These are phyloP conservation scores for Suillus cothurnatus DNA, from an alignment of 768 basidiomycete genomes.

Conservation along the genomic window DNA sequence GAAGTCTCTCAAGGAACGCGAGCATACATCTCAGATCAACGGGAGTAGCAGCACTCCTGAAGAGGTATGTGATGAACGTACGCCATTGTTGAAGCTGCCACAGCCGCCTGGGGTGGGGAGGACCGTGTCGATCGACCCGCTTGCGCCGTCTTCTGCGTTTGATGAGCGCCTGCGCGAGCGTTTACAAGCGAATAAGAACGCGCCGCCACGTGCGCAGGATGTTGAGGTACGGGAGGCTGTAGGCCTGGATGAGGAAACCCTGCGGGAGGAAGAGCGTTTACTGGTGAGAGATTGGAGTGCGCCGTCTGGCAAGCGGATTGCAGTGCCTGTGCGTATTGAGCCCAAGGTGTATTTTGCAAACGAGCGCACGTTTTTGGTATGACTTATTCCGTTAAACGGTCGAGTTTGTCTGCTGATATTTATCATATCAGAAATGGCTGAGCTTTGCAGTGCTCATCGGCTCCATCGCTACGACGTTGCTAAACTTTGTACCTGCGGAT, in stretches of 20 bases:
- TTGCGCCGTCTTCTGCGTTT: constrained; percentile 81
- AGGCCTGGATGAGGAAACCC: constrained; percentile 40
- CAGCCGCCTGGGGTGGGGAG: constrained; percentile 29
- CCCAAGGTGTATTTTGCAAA: constrained; percentile 98
- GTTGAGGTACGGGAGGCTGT: constrained; percentile 24
- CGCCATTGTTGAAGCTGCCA: constrained; percentile 38
- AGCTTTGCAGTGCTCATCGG: constrained; percentile 86
- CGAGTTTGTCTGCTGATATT: constrained; percentile 8
- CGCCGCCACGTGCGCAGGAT: constrained; percentile 23
- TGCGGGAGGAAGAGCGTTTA: constrained; percentile 52
- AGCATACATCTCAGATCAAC: constrained; percentile 3
- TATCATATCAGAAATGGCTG: constrained; percentile 74
- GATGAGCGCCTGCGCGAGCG: constrained; percentile 82
- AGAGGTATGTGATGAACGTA: constrained; percentile 34
- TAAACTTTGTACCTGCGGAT: constrained; percentile 79
- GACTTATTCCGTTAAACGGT: constrained; percentile 30
- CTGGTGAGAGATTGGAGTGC: constrained; percentile 74
- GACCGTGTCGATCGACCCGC: constrained; percentile 75
- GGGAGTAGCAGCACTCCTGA: constrained; percentile 15
- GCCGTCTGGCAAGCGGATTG: constrained; percentile 84
- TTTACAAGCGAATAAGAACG: constrained; percentile 41
- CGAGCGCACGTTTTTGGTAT: constrained; percentile 90
- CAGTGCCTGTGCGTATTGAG: constrained; percentile 94
- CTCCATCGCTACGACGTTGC: constrained; percentile 84
- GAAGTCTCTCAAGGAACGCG: constrained; percentile 63